Evolutionary conservation across 169 alveolate genomes (phyloP).

Genomic region (Cystoisospora suis): DNA sequence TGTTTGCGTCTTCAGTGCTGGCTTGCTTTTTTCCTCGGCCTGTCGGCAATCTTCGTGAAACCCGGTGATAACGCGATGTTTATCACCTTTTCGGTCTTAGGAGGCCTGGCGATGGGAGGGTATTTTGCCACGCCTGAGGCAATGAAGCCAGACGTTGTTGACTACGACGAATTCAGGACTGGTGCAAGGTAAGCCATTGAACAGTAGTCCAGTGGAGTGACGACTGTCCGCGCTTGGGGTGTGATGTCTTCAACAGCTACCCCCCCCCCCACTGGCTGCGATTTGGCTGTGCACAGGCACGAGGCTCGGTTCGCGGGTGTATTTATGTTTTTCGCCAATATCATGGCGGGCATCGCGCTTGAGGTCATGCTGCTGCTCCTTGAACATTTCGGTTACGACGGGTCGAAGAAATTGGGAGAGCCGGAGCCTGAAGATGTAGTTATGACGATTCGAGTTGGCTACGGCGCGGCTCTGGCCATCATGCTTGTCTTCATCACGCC

Average conservation of each 20-base stretch:
- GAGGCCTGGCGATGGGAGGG: slow-evolving; percentile 58
- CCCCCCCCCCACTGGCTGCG: too few species aligned
- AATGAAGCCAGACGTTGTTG: slow-evolving; percentile 62
- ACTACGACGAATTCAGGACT: slow-evolving; percentile 58
- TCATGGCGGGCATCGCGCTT: slow-evolving; percentile 33
- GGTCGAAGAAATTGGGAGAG: slow-evolving; percentile 34
- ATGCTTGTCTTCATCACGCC: slow-evolving; percentile 42
- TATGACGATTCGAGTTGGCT: slow-evolving; percentile 44
- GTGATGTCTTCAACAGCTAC: too few species aligned
- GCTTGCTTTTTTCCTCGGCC: slow-evolving; percentile 22
- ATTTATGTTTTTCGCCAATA: slow-evolving; percentile 44
- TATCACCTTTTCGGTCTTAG: slow-evolving; percentile 35
- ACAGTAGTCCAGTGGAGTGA: too few species aligned
- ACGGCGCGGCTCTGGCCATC: slow-evolving; percentile 26
- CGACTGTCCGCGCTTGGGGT: too few species aligned
- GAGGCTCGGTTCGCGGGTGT: slow-evolving; percentile 50
- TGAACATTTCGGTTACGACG: slow-evolving; percentile 46
- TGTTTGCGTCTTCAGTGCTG: background rate
- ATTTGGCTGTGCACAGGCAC: slow-evolving; percentile 37
- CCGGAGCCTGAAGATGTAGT: slow-evolving; percentile 37
- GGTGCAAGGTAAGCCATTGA: slow-evolving; percentile 51
- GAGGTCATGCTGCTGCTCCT: slow-evolving; percentile 48
- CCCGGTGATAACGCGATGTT: slow-evolving; percentile 34
- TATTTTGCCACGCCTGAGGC: slow-evolving; percentile 53
- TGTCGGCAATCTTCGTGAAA: slow-evolving; percentile 41